Conservation (phyloP, 2,329 filamentous ascomycete species). For the Colletotrichum chrysophilum region DNA sequence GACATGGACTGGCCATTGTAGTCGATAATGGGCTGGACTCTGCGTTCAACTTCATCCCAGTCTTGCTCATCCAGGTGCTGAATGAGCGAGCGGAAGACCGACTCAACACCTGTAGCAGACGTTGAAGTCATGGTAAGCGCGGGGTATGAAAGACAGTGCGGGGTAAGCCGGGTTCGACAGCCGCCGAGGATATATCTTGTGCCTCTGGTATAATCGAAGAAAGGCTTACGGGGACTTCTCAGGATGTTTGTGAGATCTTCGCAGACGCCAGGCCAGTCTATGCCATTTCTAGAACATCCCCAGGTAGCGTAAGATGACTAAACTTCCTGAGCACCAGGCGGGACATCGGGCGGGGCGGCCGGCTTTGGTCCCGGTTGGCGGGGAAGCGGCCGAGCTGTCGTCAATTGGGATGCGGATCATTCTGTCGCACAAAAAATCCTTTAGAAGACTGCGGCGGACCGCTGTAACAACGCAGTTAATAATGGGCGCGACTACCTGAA, state of each 20-base stretch:
- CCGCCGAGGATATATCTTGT: not conserved
- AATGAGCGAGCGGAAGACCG: not conserved
- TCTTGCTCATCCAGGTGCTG: not conserved
- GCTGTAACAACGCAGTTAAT: not conserved
- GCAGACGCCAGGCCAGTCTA: accelerated
- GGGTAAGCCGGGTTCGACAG: not conserved
- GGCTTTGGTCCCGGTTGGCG: not conserved
- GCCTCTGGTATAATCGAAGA: not conserved
- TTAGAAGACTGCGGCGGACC: not conserved
- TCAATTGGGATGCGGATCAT: not conserved
- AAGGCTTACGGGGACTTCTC: accelerated
- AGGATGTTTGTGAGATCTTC: not conserved
- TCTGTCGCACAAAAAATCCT: accelerated
- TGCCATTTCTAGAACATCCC: not conserved
- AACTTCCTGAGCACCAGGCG: not conserved
- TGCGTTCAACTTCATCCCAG: not conserved
- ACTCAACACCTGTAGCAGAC: not conserved
- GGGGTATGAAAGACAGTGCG: not conserved
- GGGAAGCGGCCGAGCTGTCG: not conserved
- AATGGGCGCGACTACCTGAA: not conserved
- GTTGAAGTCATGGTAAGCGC: not conserved
- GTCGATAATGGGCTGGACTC: not conserved
- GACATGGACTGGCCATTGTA: not conserved
- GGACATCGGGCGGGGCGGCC: not conserved
- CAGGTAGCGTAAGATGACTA: not conserved